These are phyloP conservation scores for Hypoxylon sp. DNA, from an alignment of 2,329 filamentous ascomycete species.

Conservation along the genomic window DNA sequence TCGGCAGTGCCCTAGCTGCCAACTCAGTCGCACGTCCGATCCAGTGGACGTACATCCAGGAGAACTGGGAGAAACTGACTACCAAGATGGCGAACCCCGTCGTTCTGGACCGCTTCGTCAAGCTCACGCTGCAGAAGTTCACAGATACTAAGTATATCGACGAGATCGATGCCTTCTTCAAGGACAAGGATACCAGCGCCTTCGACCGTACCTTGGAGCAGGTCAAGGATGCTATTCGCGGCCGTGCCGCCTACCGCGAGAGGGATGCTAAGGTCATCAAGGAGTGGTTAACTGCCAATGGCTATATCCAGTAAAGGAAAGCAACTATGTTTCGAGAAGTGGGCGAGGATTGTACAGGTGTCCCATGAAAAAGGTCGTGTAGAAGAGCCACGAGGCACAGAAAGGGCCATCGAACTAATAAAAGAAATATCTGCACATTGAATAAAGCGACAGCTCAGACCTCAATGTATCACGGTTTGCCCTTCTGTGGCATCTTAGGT, in stretches of 20 bases:
- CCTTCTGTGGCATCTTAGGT: no score
- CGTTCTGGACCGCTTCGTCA: slow-evolving; percentile 89
- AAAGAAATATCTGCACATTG: not conserved
- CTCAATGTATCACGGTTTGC: not conserved
- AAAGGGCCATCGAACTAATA: not conserved
- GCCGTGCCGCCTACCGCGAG: slow-evolving; percentile 83
- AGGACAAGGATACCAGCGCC: slow-evolving; percentile 83
- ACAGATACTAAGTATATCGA: slow-evolving; percentile 75
- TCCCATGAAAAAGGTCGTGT: not conserved
- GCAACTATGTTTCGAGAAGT: not conserved
- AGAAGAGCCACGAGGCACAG: not conserved
- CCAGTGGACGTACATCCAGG: slow-evolving; percentile 88
- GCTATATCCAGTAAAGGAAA: slow-evolving; percentile 52
- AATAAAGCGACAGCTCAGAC: not conserved
- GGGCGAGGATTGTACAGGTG: not conserved
- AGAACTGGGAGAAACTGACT: slow-evolving; percentile 81
- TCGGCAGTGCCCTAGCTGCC: slow-evolving; percentile 76
- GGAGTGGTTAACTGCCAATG: slow-evolving; percentile 78
- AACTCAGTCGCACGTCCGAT: slow-evolving; percentile 80
- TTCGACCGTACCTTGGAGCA: slow-evolving; percentile 90
- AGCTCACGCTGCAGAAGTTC: slow-evolving; percentile 82
- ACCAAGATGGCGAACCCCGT: slow-evolving; percentile 85
- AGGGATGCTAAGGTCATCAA: slow-evolving; percentile 79
- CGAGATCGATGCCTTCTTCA: slow-evolving; percentile 89
- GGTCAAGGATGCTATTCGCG: slow-evolving; percentile 86